A percentile compares a stretch with the other conserved stretches of the same genome.
These are phyloP conservation scores for Scedosporium minutisporum DNA, from an alignment of 2,329 filamentous ascomycete species.

Conservation along the genomic window DNA sequence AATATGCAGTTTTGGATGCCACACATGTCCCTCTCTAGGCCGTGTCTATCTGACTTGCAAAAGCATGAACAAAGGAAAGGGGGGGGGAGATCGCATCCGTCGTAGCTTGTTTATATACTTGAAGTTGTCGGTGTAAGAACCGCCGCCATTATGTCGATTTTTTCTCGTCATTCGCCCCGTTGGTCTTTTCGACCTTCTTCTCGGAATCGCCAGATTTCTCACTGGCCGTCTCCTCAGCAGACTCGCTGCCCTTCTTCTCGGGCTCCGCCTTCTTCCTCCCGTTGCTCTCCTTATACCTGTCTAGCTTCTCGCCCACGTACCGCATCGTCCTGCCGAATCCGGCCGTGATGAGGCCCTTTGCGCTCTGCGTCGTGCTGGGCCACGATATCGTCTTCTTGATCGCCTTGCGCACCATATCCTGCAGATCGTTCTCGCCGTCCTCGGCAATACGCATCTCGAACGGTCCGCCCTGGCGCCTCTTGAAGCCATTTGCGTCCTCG, in stretches of 20 bases:
- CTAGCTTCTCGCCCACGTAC: slow-evolving; percentile 75
- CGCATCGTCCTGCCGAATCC: slow-evolving; percentile 60
- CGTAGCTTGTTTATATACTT: too few species aligned
- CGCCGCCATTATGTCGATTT: background rate
- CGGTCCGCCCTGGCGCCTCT: slow-evolving; percentile 64
- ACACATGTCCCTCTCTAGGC: too few species aligned
- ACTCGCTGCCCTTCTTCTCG: background rate
- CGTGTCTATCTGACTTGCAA: background rate
- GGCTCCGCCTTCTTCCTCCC: slow-evolving; percentile 17
- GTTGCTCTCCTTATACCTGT: slow-evolving; percentile 45
- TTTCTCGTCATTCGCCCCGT: slow-evolving; percentile 1
- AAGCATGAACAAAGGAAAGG: background rate
- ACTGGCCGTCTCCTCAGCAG: background rate
- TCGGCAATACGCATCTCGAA: slow-evolving; percentile 80
- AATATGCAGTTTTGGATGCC: too few species aligned
- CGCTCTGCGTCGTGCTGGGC: slow-evolving; percentile 80
- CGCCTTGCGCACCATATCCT: slow-evolving; percentile 59
- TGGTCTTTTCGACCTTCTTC: background rate
- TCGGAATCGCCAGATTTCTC: background rate
- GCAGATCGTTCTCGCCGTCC: slow-evolving; percentile 57
- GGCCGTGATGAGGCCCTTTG: slow-evolving; percentile 75
- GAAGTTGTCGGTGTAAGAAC: too few species aligned
- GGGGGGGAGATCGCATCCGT: background rate
- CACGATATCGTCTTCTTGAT: slow-evolving; percentile 85
- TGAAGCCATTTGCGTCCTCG: slow-evolving; percentile 58